These are phyloP conservation scores for Nigrospora osmanthi DNA, from an alignment of 2,329 filamentous ascomycete species.

Conservation along the genomic window DNA sequence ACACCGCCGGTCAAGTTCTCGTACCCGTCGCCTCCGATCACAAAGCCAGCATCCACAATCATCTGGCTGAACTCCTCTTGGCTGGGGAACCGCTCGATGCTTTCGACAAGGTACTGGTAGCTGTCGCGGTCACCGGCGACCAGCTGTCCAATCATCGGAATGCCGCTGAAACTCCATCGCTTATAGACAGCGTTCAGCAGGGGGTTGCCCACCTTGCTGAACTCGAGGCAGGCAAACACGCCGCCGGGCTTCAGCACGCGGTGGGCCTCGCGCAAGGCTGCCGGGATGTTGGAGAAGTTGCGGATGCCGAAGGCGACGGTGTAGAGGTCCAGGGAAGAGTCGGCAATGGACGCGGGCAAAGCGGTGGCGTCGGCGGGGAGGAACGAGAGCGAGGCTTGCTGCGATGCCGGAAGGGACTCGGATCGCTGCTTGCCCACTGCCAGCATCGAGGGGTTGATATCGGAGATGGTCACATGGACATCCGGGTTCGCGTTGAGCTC, in stretches of 20 bases:
- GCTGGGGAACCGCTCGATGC: constrained; percentile 85
- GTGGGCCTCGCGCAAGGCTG: constrained; percentile 74
- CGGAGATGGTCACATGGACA: constrained; percentile 81
- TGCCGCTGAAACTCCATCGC: constrained; percentile 90
- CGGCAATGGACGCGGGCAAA: constrained; percentile 52
- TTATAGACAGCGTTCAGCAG: constrained; percentile 84
- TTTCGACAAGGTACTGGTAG: constrained; percentile 98
- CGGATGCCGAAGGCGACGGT: constrained; percentile 96
- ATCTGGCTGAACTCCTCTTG: constrained; percentile 79
- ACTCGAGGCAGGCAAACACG: constrained; percentile 94
- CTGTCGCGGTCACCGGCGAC: constrained; percentile 91
- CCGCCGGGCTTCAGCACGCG: constrained; percentile 89
- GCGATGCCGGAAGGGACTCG: constrained; percentile 42
- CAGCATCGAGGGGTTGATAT: constrained; percentile 96
- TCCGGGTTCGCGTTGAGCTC: constrained; percentile 71
- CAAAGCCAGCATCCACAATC: constrained; percentile 79
- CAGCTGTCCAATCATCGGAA: constrained; percentile 89
- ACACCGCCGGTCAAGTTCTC: constrained; percentile 90
- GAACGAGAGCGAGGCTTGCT: constrained; percentile 59
- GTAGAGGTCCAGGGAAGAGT: constrained; percentile 80
- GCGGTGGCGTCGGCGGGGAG: constrained; percentile 86
- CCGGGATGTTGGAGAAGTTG: constrained; percentile 90
- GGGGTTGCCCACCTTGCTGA: constrained; percentile 72
- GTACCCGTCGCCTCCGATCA: constrained; percentile 73
- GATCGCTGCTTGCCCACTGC: constrained; percentile 78